Evolutionary conservation across 2,329 filamentous ascomycete genomes (phyloP), one percentile per base, ranked within the genome.

Genomic region (Orbilia javanica): DNA sequence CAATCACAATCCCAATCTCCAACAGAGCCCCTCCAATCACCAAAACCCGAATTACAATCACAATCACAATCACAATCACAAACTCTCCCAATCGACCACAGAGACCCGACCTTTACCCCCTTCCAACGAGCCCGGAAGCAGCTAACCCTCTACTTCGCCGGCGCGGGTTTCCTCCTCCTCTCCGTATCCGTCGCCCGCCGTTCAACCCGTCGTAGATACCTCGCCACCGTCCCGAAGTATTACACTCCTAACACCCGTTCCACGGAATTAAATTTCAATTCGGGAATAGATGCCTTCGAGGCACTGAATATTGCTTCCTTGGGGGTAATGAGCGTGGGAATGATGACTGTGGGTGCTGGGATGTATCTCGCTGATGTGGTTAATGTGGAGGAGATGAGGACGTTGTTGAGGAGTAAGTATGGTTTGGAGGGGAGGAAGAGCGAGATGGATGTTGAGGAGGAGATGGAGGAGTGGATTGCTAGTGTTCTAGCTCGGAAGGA

Each of bases 231-330:
- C 44, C 94, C 94, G 10, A 88, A 88, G 55, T 95, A 92, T 86
- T 97, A 92, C 87, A 86, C 89, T 13, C 89, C 88, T 52, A 90
- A 88, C 83, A 89, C 89, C 80, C 84, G 86, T 80, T 50, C 84
- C 85, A 87, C 84, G 84, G 83, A 82, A 84, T 64, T 86, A 82
- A 82, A 84, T 52, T 87, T 89, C 29, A 91, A 91, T 82, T 90
- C 90, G 6, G 87, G 89, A 0, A 83, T 92, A 44, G 91, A 97
- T 79, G 95, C 95, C 0, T 85, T 92, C 36, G 92, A 97, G 84
- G 95, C 95, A 0, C 86, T 99, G 22, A 92, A 91, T 60, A 86
- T 97, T 39, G 96, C 95, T 0, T 97, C 94, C 0, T 87, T 97
- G 81, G 97, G 97, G 81, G 93, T 96, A 11, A 82, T 90, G 34